These are phyloP conservation scores for Albizia julibrissin DNA, from an alignment of 306 rosid genomes.

Conservation along the genomic window DNA sequence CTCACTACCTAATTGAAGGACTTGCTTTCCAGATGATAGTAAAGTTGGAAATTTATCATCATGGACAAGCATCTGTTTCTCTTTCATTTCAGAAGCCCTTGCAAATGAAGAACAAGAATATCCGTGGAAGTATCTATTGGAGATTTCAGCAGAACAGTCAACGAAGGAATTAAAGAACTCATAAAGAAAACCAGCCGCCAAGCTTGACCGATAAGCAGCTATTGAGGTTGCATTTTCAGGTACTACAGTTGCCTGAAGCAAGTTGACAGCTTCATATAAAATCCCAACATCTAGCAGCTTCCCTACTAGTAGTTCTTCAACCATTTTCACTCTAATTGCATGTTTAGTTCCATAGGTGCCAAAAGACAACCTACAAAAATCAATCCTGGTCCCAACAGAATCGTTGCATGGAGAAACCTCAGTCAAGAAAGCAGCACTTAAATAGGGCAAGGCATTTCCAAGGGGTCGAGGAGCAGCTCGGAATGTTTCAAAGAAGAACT, in stretches of 20 bases:
- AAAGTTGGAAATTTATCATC: constrained; percentile 36
- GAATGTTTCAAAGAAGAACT: constrained; percentile 69
- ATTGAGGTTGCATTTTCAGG: constrained; percentile 58
- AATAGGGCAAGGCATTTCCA: constrained; percentile 73
- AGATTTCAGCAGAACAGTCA: constrained; percentile 34
- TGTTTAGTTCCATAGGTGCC: constrained; percentile 74
- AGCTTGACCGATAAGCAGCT: constrained; percentile 70
- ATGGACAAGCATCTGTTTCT: constrained; percentile 29
- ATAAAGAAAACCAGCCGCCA: constrained; percentile 79
- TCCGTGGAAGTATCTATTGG: constrained; percentile 31
- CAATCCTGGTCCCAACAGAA: constrained; percentile 47
- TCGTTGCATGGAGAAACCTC: constrained; percentile 54
- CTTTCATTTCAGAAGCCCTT: constrained; percentile 28
- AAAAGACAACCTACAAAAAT: constrained; percentile 66
- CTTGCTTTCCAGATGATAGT: constrained; percentile 71
- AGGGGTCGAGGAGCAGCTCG: constrained; percentile 87
- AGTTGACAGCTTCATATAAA: constrained; percentile 58
- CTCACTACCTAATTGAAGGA: constrained; percentile 46
- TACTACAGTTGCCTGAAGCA: constrained; percentile 50
- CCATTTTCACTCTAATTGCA: constrained; percentile 78
- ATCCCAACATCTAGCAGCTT: constrained; percentile 52
- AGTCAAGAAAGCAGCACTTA: constrained; percentile 83
- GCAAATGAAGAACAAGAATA: constrained; percentile 7
- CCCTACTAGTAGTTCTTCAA: constrained; percentile 67
- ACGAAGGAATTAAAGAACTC: constrained; percentile 66